A percentile compares a stretch with the other conserved stretches of the same genome.
phyloP scores from a whole-genome alignment of 2,329 filamentous ascomycete genomes.

The Aureobasidium pullulans region DNA sequence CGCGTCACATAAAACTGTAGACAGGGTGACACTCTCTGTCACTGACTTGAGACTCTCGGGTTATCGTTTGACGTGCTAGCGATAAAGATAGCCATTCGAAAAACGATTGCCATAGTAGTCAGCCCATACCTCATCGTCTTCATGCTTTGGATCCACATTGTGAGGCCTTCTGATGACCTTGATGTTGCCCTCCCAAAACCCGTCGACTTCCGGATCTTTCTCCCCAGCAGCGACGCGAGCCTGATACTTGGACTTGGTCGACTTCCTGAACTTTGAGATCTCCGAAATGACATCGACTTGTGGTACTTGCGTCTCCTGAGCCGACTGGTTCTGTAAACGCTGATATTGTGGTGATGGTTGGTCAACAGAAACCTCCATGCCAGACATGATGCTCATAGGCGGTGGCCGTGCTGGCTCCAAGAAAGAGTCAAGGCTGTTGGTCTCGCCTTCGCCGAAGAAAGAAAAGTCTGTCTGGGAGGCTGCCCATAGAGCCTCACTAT shows the following conservation, averaged over 20 bases:
- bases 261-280: constrained; percentile 47
- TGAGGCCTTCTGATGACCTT: constrained; percentile 43
- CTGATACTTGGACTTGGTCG: constrained; percentile 45
- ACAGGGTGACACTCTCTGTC: not conserved
- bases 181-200: constrained; percentile 53
- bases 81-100: constrained; percentile 23
- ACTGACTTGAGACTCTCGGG: not conserved
- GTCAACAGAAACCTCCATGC: constrained; percentile 12
- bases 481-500: constrained; percentile 53
- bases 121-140: constrained; percentile 23
- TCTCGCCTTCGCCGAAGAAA: constrained; percentile 42
- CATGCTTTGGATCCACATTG: not conserved
- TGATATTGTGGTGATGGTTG: constrained; percentile 10
- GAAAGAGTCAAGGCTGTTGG: constrained; percentile 40
- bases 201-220: constrained; percentile 39
- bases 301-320: constrained; percentile 8
- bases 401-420: constrained; percentile 10
- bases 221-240: constrained; percentile 26
- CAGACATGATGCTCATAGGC: constrained; percentile 11
- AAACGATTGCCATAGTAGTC: constrained; percentile 29
- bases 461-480: constrained; percentile 54
- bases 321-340: not conserved
- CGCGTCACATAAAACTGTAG: no score
- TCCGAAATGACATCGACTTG: constrained; percentile 46
- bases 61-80: constrained; percentile 15